Percentiles rank a stretch among this genome's conserved stretches.
phyloP scores from a whole-genome alignment of 1,139 yeast genomes.

The Blastobotrys elegans region DNA sequence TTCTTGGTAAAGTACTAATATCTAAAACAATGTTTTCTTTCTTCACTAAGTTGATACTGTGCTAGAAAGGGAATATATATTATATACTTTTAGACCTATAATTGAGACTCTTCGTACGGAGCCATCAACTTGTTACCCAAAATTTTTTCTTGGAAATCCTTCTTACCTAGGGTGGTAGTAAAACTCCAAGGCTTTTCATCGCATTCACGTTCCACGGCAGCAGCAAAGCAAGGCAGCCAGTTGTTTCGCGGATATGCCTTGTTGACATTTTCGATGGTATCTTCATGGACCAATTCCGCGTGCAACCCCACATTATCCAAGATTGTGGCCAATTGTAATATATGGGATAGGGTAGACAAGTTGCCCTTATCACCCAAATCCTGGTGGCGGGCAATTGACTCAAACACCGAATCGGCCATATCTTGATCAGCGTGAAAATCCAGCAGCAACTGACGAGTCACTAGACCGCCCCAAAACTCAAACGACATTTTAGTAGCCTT shows the following conservation, averaged over 20 bases:
- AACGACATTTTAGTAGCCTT: slow-evolving; percentile 23
- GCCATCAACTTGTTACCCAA: slow-evolving; percentile 18
- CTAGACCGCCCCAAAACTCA: slow-evolving; percentile 23
- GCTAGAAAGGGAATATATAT: no score
- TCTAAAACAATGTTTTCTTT: no score
- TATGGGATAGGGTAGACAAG: slow-evolving; percentile 19
- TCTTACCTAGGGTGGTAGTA: slow-evolving; percentile 18
- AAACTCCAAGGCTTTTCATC: slow-evolving; percentile 22
- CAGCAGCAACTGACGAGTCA: slow-evolving; percentile 20
- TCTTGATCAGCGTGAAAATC: slow-evolving; percentile 16
- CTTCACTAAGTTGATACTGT: no score
- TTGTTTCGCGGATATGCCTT: slow-evolving; percentile 18
- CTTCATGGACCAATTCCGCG: slow-evolving; percentile 16
- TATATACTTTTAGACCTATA: no score
- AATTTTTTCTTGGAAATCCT: slow-evolving; percentile 17
- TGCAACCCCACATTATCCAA: slow-evolving; percentile 22
- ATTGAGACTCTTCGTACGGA: not conserved
- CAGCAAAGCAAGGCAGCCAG: slow-evolving; percentile 22
- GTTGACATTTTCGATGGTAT: slow-evolving; percentile 20
- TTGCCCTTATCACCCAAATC: slow-evolving; percentile 21
- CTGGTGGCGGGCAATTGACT: slow-evolving; percentile 23
- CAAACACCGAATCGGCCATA: slow-evolving; percentile 23
- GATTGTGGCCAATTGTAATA: slow-evolving; percentile 22
- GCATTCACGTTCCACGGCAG: slow-evolving; percentile 19
- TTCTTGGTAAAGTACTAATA: no score